Conservation (phyloP, 2,329 filamentous ascomycete species). For the Metarhizium rileyi region DNA sequence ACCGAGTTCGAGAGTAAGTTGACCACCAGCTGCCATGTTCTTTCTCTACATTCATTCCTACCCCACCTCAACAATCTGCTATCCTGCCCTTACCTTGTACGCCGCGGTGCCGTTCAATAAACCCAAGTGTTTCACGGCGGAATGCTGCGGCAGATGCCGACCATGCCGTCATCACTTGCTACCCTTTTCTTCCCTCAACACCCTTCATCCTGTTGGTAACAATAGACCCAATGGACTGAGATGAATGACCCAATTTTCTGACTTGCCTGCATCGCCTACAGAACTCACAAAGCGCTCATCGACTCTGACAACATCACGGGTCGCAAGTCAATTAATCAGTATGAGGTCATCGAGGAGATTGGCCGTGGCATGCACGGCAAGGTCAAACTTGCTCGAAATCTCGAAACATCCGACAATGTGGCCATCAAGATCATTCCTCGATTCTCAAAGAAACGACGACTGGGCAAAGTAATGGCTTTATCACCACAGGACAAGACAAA, state of each 20-base stretch:
- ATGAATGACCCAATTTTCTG: not conserved
- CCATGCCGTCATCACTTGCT: not conserved
- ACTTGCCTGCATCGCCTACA: conserved; percentile 28
- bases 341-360: conserved; percentile 93
- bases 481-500: conserved; percentile 73
- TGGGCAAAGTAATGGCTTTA: conserved; percentile 68
- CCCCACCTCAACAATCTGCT: not conserved
- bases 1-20: conserved; percentile 67
- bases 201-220: too few species aligned
- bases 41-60: not conserved
- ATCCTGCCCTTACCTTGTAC: not conserved
- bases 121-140: not conserved
- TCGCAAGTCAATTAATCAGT: conserved; percentile 94
- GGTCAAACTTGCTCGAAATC: conserved; percentile 85
- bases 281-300: conserved; percentile 83
- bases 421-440: conserved; percentile 98
- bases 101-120: too few species aligned
- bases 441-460: conserved; percentile 82
- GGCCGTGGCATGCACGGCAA: conserved; percentile 95
- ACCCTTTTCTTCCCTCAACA: not conserved
- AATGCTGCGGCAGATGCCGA: not conserved
- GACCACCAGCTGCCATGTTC: not conserved
- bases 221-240: too few species aligned
- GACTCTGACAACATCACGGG: conserved; percentile 83
- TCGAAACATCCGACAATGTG: conserved; percentile 66